Evolutionary conservation across 371 early-diverging fungal genomes (phyloP).

Genomic region (Basidiobolus meristosporus): DNA sequence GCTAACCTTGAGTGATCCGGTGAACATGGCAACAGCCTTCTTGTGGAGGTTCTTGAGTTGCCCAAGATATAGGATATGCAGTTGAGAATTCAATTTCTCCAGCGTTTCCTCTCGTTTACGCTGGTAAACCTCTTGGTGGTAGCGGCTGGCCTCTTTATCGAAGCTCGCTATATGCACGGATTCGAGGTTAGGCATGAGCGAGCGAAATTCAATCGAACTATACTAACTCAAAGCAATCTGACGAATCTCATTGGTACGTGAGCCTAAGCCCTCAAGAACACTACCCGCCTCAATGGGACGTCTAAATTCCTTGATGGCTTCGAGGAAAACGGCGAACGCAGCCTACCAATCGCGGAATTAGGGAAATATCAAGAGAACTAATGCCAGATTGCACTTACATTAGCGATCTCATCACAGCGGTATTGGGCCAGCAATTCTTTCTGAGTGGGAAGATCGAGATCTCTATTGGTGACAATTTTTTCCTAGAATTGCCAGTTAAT

Average conservation of each 20-base stretch:
- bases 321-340: conserved; percentile 48
- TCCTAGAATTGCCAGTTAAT: conserved; percentile 10
- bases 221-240: conserved; percentile 27
- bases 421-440: conserved; percentile 93
- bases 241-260: conserved; percentile 32
- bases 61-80: conserved; percentile 58
- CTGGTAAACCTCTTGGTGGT: conserved; percentile 73
- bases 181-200: not conserved
- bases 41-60: conserved; percentile 77
- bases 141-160: conserved; percentile 79
- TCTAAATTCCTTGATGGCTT: conserved; percentile 32
- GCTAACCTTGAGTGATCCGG: no score
- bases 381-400: conserved; percentile 10
- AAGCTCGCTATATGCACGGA: conserved; percentile 22
- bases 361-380: not conserved
- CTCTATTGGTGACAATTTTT: conserved; percentile 81
- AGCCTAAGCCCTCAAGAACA: conserved; percentile 58
- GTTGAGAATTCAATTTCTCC: conserved; percentile 47
- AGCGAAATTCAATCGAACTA: not conserved
- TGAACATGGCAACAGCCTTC: conserved; percentile 16
- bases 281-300: conserved; percentile 53
- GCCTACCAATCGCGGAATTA: conserved; percentile 10
- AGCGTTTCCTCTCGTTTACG: conserved; percentile 68
- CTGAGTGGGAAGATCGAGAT: conserved; percentile 93
- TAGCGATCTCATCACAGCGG: conserved; percentile 94